phyloP scores from a whole-genome alignment of 768 basidiomycete genomes.

The Mycena venus region DNA sequence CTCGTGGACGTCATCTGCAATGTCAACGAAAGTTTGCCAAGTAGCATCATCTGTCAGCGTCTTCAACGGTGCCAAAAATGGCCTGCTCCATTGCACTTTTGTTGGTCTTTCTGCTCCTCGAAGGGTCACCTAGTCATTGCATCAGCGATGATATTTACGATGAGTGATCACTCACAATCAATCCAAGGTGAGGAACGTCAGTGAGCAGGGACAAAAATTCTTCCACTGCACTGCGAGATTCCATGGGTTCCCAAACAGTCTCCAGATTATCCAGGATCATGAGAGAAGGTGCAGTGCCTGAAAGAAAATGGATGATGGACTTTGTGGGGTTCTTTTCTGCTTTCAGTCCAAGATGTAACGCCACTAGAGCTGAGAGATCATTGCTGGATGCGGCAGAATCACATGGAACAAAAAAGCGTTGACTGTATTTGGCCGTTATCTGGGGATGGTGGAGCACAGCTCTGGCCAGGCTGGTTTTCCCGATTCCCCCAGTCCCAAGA shows the following conservation, averaged over 20 bases:
- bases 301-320: neutral
- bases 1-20: neutral
- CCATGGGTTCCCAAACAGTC: neutral
- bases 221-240: neutral
- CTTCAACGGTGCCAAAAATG: slow-evolving; percentile 2
- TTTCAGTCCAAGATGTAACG: neutral
- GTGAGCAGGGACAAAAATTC: slow-evolving; percentile 2
- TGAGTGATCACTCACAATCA: slow-evolving; percentile 4
- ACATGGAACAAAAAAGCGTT: neutral
- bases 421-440: neutral
- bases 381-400: neutral
- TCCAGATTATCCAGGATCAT: slow-evolving; percentile 18
- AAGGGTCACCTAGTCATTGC: neutral
- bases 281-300: neutral
- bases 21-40: no score
- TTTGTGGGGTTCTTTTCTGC: neutral
- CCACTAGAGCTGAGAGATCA: neutral
- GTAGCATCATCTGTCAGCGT: slow-evolving; percentile 4
- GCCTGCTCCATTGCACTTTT: slow-evolving; percentile 11
- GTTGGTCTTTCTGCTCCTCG: slow-evolving; percentile 14
- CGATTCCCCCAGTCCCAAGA: no score
- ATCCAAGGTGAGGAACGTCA: slow-evolving; percentile 11
- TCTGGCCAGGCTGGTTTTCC: no score
- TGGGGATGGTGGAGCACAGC: slow-evolving; percentile 11
- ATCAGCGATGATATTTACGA: neutral